Conservation (phyloP, 495 filamentous ascomycete genomes). For the Penicillium dipodomyicola region DNA sequence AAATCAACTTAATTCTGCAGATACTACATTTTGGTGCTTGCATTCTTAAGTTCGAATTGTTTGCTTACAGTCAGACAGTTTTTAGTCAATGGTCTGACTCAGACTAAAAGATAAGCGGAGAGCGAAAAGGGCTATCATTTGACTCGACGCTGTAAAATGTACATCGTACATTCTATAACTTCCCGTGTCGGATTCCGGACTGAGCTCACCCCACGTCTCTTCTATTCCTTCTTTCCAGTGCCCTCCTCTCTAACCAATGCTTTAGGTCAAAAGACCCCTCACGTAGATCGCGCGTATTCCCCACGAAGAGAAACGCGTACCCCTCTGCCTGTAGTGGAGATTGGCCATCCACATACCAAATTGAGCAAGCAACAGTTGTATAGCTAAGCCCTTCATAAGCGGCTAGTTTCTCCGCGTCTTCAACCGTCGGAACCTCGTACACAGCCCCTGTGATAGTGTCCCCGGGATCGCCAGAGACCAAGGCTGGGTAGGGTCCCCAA, state of each 20-base stretch:
- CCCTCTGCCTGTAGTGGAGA: slow-evolving; percentile 19
- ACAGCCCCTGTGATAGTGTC: slow-evolving; percentile 21
- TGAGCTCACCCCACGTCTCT: not conserved
- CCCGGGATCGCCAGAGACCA: slow-evolving; percentile 16
- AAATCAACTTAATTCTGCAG: not conserved
- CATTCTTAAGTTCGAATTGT: not conserved
- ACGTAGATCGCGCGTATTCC: slow-evolving; percentile 24
- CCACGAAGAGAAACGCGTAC: slow-evolving; percentile 31
- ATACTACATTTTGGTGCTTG: not conserved
- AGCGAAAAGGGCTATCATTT: not conserved
- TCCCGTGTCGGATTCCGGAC: not conserved
- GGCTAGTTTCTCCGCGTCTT: slow-evolving; percentile 26
- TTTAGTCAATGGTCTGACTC: slow-evolving; percentile 4
- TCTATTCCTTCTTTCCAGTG: not conserved
- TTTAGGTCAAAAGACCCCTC: slow-evolving; percentile 30
- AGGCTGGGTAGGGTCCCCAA: slow-evolving; percentile 31
- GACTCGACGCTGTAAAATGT: not conserved
- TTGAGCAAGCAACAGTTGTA: slow-evolving; percentile 17
- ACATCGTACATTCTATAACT: not conserved
- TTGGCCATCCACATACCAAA: slow-evolving; percentile 24
- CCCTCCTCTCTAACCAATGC: slow-evolving; percentile 20
- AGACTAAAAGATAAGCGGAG: not conserved
- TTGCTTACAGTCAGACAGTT: not conserved
- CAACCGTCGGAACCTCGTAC: slow-evolving; percentile 25
- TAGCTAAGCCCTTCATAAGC: slow-evolving; percentile 33